Percentiles rank a stretch among this genome's conserved stretches.
phyloP scores from a whole-genome alignment of 306 rosid species.

The Malus sieversii region DNA sequence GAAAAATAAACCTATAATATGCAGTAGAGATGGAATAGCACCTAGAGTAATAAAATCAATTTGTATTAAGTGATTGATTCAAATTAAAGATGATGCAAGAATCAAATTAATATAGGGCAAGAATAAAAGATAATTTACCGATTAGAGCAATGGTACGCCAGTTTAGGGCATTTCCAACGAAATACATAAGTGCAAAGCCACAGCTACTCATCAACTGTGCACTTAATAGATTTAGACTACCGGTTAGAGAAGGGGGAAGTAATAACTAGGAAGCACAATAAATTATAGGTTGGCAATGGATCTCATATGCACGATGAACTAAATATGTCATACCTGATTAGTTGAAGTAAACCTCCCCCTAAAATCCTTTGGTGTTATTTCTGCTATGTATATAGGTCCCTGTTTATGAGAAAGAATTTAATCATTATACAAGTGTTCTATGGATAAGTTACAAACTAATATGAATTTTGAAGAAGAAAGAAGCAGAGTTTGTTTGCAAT shows the following conservation, averaged over 20 bases:
- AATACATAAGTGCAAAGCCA: conserved; percentile 17
- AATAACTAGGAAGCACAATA: not conserved
- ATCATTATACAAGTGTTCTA: too few species aligned
- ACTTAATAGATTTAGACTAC: not conserved
- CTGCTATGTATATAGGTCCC: conserved; percentile 28
- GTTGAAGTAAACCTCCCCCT: conserved; percentile 23
- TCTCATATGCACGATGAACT: not conserved
- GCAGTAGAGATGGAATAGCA: conserved; percentile 48
- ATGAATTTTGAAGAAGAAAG: not conserved
- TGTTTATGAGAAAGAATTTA: not conserved
- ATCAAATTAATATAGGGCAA: conserved; percentile 8
- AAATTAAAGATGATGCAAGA: not conserved
- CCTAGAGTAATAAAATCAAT: conserved; percentile 27
- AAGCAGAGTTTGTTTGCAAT: not conserved
- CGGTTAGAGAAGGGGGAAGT: not conserved
- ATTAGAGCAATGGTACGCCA: conserved; percentile 42
- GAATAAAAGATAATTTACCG: conserved; percentile 9
- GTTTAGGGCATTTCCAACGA: conserved; percentile 21
- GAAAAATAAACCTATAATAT: conserved; percentile 56
- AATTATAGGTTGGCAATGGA: not conserved
- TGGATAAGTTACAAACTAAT: not conserved
- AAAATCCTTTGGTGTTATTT: conserved; percentile 30
- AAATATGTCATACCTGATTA: conserved; percentile 9
- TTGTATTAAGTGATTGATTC: not conserved
- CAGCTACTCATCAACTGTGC: conserved; percentile 14